Percentiles rank a stretch among this genome's conserved stretches.
Conservation (phyloP, 2,329 filamentous ascomycete genomes). For the Pseudogymnoascus sp. region DNA sequence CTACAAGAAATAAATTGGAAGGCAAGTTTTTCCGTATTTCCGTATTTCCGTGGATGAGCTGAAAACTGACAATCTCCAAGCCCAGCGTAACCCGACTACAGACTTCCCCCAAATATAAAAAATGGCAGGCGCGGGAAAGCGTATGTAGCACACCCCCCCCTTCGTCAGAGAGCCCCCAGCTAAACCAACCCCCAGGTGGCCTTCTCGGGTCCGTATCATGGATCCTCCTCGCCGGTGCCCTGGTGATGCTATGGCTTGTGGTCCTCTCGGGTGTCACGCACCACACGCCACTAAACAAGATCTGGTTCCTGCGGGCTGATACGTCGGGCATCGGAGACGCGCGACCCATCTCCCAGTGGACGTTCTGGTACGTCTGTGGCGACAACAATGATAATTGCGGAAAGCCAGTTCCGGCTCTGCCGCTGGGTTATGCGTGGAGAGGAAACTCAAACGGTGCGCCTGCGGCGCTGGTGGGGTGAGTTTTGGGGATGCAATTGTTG, state of each 20-base stretch:
- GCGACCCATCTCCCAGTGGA: conserved; percentile 65
- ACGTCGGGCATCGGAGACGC: conserved; percentile 65
- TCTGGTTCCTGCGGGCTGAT: conserved; percentile 78
- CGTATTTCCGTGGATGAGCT: not conserved
- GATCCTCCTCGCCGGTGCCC: conserved; percentile 50
- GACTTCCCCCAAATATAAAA: not conserved
- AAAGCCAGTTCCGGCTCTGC: conserved; percentile 48
- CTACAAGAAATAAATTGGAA: not conserved
- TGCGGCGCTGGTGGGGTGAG: conserved; percentile 42
- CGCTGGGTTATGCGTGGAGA: conserved; percentile 66
- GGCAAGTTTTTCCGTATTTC: not conserved
- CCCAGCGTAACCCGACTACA: not conserved
- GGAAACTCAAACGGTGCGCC: conserved; percentile 45
- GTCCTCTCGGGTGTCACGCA: conserved; percentile 52
- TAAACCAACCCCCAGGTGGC: conserved; percentile 35
- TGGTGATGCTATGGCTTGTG: conserved; percentile 57
- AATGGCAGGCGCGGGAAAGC: conserved; percentile 1
- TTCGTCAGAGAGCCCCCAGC: not conserved
- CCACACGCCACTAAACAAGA: conserved; percentile 53
- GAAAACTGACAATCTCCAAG: not conserved
- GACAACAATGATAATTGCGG: conserved; percentile 57
- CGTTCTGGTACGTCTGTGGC: conserved; percentile 78
- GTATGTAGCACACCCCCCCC: not conserved
- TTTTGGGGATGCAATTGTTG: conserved; percentile 9
- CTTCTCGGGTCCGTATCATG: conserved; percentile 48